Base-by-base conservation (phyloP, 1,139 yeast genomes). In the Kodamaea anthophila region DNA sequence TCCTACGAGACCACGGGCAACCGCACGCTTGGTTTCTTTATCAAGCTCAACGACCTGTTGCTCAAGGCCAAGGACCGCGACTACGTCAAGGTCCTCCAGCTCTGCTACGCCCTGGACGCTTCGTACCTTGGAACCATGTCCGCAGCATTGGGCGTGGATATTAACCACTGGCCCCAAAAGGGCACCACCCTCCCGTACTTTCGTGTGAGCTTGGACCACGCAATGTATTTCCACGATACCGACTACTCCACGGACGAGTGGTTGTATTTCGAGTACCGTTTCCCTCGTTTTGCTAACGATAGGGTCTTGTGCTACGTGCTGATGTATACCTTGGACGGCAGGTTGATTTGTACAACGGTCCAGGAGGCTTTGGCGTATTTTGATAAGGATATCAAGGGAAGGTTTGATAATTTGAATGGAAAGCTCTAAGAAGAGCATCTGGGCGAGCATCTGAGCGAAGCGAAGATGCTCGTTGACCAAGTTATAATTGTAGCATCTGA, bases 131-230 rank as follows among this genome's bases (percentile, higher is more conserved):
- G 51, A 1, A 36, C 51, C 3, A 28, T 55, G 18, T 31, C 44
- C 5, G 44, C 43, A n/a, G 46, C 51, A 1, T 24, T 60, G 18
- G 68, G 68, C 3, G 34, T 23, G 9, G 31, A 24, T 9, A 15
- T 35, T 10, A 30, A 24, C 15, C 31, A 35, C 18, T 30, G 33
- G 34, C 28, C 28, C 7, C 11, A 20, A 9, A 26, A 23, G 21
- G 29, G 21, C 42, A 32, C 21, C 46, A 44, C 22, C 32, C 28
- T 38, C 9, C 34, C 39, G 25, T 63, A 57, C 41, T 59, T 56
- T 46, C 49, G 67, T 29, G 70, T 65, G 2, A 58, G 65, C 30
- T 53, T 65, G 43, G 70, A 65, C 41, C 70, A 65, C 37, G 35
- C 59, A n/a, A 43, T 64, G 13, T 60, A 50, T 38, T 57, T 53